Evolutionary conservation across 192 early-diverging fungal genomes (phyloP), one percentile per base, ranked within the genome.

Genomic region (Entrophospora sp.): DNA sequence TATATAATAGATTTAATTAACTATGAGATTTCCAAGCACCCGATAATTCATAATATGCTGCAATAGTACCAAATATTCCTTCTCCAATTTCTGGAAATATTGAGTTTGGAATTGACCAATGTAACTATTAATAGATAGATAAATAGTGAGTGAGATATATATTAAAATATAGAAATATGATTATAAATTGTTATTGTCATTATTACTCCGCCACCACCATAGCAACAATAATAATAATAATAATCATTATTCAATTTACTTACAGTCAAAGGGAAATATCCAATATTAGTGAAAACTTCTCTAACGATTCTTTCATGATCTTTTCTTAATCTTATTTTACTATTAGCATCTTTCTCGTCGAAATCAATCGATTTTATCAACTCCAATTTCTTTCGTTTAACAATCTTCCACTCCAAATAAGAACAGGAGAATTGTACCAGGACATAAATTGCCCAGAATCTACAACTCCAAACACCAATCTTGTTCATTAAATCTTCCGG

Each of bases 391-490:
- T 75, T 79, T 28, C 32, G 34, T 70, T 81, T 81, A 36, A 87
- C 71, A 34, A 82, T 59, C 12, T 83, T 76, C 60, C 83, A 81
- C 61, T 92, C 84, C 56, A 87, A 83, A 25, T 72, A 83, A 44
- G 96, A 81, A 64, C 87, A 90, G 14, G 76, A 81, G 77, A 94
- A 96, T 76, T 98, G 90, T 63, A 98, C 72, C 10, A 89, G 79
- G 0, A 95, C 92, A 79, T 94, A 96, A 22, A 78, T 81, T 0
- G 94, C 96, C 96, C 96, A 98, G 85, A 94, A 94, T 30, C 96
- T 81, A 69, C 96, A 98, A 53, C 84, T 87, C 96, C 96, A 98
- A 63, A 94, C 88, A 22, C 88, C 88, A 52, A 94, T 81, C 34
- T 77, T 73, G 67, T 93, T 89, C 32, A 87, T 83, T 24, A 83